Conservation (phyloP, 2,329 filamentous ascomycete species). For the Malbranchea zuffiana region DNA sequence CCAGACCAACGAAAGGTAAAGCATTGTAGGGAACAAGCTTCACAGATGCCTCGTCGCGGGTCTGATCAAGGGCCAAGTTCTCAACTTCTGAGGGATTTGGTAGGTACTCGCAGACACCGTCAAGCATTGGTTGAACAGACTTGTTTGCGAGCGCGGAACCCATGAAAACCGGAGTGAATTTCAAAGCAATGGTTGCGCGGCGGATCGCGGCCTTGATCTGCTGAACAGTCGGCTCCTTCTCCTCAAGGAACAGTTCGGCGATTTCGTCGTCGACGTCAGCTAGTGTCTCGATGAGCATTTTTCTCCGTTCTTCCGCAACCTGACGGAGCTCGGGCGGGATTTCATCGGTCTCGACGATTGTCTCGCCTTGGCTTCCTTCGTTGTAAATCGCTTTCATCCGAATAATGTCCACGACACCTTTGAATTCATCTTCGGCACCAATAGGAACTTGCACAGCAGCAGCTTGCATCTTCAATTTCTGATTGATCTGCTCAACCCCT, state of each 20-base stretch:
- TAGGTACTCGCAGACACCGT: conserved; percentile 90
- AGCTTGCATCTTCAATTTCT: conserved; percentile 84
- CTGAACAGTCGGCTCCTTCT: conserved; percentile 61
- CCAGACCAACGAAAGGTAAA: conserved; percentile 84
- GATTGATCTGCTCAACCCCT: conserved; percentile 93
- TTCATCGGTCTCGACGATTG: conserved; percentile 63
- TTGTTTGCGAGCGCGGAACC: conserved; percentile 92
- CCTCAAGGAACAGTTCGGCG: conserved; percentile 85
- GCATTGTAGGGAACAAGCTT: conserved; percentile 67
- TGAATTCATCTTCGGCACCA: conserved; percentile 79
- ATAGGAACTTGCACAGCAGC: conserved; percentile 93
- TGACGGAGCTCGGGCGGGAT: conserved; percentile 69
- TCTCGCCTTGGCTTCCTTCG: conserved; percentile 70
- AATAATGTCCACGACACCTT: conserved; percentile 86
- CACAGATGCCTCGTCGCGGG: conserved; percentile 65
- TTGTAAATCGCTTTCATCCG: conserved; percentile 90
- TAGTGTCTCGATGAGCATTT: conserved; percentile 81
- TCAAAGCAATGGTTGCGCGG: conserved; percentile 72
- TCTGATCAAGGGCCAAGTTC: conserved; percentile 79
- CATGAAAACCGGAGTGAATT: conserved; percentile 94
- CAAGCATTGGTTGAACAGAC: conserved; percentile 89
- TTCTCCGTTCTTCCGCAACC: conserved; percentile 71
- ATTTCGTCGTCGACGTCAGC: conserved; percentile 98
- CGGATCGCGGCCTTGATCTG: conserved; percentile 92
- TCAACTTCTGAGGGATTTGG: conserved; percentile 83